A percentile compares a stretch with the other conserved stretches of the same genome.
phyloP scores from a whole-genome alignment of 768 basidiomycete genomes.

The Mrakia hoshinonis region DNA sequence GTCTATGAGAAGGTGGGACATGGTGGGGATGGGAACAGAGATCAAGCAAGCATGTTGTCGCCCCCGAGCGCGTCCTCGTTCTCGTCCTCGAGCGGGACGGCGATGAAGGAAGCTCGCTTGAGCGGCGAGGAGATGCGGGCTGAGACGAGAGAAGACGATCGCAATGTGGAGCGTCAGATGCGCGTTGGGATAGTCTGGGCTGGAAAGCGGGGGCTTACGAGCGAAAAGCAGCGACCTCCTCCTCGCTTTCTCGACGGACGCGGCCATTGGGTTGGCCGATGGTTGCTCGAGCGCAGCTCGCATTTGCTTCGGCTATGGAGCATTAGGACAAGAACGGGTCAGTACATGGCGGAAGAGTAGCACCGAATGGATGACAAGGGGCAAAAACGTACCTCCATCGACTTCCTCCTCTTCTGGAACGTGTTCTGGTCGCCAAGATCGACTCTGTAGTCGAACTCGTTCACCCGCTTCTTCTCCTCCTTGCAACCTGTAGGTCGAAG shows the following conservation, averaged over 20 bases:
- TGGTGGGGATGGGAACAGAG: no score
- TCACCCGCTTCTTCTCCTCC: slow-evolving; percentile 35
- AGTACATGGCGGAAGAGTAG: slow-evolving; percentile 21
- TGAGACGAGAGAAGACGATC: slow-evolving; percentile 21
- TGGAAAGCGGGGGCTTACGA: slow-evolving; percentile 33
- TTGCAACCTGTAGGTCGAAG: slow-evolving; percentile 30
- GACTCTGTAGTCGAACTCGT: slow-evolving; percentile 35
- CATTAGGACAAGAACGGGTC: neutral
- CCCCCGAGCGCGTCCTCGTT: neutral
- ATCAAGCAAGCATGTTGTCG: neutral
- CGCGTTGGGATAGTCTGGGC: neutral
- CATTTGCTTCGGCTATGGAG: slow-evolving; percentile 15
- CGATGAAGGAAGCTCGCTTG: slow-evolving; percentile 32
- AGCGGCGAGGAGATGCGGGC: slow-evolving; percentile 38
- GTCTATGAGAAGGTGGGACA: no score
- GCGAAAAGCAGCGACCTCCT: slow-evolving; percentile 36
- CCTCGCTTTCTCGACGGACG: slow-evolving; percentile 32
- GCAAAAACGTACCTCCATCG: slow-evolving; percentile 40
- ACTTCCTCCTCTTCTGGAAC: slow-evolving; percentile 40
- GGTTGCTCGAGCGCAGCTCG: neutral
- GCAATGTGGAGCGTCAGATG: neutral
- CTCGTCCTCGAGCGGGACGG: neutral
- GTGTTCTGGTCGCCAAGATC: slow-evolving; percentile 36
- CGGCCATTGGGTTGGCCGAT: slow-evolving; percentile 12
- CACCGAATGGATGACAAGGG: neutral